A percentile compares a stretch with the other conserved stretches of the same genome.
Evolutionary conservation across 2,329 filamentous ascomycete species (phyloP).

Genomic region (Aspergillus pseudonomiae): DNA sequence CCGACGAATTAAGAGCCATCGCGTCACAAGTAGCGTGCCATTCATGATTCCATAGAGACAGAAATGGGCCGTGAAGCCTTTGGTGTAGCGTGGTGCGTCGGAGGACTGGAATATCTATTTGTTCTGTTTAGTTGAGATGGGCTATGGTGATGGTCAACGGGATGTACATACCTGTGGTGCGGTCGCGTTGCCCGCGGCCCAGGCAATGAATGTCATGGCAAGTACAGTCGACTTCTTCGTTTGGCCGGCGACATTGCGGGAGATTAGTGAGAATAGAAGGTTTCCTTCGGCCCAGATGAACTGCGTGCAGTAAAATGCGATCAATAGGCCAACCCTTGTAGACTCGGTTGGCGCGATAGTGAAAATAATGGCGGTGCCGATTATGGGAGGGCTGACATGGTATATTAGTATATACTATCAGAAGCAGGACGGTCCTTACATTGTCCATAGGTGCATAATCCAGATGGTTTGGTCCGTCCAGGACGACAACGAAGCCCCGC

Average conservation of each 20-base stretch:
- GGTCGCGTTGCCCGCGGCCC: constrained; percentile 16
- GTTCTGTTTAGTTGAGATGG: not conserved
- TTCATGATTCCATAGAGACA: not conserved
- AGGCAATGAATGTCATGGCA: constrained; percentile 17
- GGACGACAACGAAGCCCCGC: constrained; percentile 34
- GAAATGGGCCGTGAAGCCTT: not conserved
- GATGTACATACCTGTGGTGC: not conserved
- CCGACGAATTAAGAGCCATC: not conserved
- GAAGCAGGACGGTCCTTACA: constrained; percentile 46
- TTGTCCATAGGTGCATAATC: constrained; percentile 29
- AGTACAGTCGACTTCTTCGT: constrained; percentile 18
- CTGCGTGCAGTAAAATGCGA: constrained; percentile 71
- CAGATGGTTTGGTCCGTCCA: constrained; percentile 14
- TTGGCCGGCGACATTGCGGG: constrained; percentile 17
- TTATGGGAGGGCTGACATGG: constrained; percentile 63
- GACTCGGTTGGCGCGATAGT: constrained; percentile 57
- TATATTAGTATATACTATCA: constrained; percentile 45
- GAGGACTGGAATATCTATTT: not conserved
- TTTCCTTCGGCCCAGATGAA: constrained; percentile 71
- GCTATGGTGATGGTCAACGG: rapidly evolving
- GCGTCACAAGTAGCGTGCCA: not conserved
- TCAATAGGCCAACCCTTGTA: constrained; percentile 65
- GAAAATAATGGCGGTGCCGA: constrained; percentile 70
- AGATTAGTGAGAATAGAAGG: constrained; percentile 24
- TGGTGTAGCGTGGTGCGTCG: not conserved